These are phyloP conservation scores for Tetrastigma voinierianum DNA, from an alignment of 164 flowering plant species.

Conservation along the genomic window DNA sequence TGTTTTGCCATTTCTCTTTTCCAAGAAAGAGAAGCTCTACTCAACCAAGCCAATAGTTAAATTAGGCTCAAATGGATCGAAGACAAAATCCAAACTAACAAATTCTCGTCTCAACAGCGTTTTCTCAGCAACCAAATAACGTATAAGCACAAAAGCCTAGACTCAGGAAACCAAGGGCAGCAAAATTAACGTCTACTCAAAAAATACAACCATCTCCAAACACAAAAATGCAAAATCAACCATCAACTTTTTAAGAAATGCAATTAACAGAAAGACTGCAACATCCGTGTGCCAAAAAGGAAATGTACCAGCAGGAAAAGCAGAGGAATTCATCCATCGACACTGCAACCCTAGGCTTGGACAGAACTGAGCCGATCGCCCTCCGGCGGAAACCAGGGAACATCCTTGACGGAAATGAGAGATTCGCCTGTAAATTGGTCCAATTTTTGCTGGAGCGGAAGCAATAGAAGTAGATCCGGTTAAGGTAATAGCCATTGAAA, in stretches of 20 bases:
- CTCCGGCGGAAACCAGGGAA: neutral
- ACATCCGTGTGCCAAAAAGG: too few relatives aligned
- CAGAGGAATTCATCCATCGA: neutral
- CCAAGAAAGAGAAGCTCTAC: too few relatives aligned
- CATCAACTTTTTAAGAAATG: too few relatives aligned
- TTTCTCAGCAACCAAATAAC: constrained; percentile 3
- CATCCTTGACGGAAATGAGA: neutral
- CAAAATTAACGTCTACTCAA: neutral
- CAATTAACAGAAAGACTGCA: too few relatives aligned
- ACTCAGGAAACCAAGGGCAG: neutral
- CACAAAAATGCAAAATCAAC: too few relatives aligned
- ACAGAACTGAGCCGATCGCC: constrained; percentile 1
- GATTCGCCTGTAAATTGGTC: neutral
- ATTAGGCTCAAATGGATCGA: too few relatives aligned
- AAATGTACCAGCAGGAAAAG: neutral
- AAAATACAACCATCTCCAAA: too few relatives aligned
- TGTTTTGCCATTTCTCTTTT: too few relatives aligned
- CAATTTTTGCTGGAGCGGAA: constrained; percentile 1
- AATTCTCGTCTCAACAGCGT: neutral
- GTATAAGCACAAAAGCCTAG: too few relatives aligned
- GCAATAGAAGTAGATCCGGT: constrained; percentile 7
- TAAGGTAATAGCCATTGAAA: constrained; percentile 4
- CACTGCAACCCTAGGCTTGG: neutral
- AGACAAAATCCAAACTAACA: too few relatives aligned
- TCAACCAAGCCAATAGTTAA: too few relatives aligned